A percentile compares a stretch with the other conserved stretches of the same genome.
These are phyloP conservation scores for Calendula officinalis DNA, from an alignment of 129 eudicot species.

Conservation along the genomic window DNA sequence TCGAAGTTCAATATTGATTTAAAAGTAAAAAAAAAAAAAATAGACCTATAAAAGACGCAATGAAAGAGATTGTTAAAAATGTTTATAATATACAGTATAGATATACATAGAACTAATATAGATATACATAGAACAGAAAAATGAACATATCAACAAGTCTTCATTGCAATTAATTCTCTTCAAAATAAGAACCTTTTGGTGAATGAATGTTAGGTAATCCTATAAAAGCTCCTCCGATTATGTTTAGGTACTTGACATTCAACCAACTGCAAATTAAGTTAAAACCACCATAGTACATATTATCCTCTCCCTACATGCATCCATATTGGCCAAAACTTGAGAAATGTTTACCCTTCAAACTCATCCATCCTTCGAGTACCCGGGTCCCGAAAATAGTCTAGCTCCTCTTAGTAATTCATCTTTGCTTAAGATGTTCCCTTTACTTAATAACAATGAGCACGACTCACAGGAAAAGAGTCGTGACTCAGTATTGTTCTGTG, in stretches of 20 bases:
- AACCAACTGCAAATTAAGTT: constrained; percentile 6
- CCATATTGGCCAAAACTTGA: constrained; percentile 2
- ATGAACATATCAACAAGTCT: too few species aligned
- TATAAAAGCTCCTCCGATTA: constrained; percentile 6
- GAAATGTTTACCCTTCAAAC: constrained; percentile 23
- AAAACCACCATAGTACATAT: constrained; percentile 1
- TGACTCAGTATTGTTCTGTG: neutral
- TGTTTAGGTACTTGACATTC: neutral
- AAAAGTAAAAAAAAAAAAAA: too few species aligned
- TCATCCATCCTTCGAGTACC: constrained; percentile 13
- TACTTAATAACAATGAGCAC: constrained; percentile 5
- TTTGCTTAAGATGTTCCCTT: neutral
- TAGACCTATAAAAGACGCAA: too few species aligned
- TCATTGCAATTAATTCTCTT: too few species aligned
- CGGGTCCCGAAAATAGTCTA: constrained; percentile 11
- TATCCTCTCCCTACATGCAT: constrained; percentile 15
- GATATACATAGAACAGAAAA: too few species aligned
- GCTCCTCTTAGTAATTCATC: constrained; percentile 9
- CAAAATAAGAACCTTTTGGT: neutral
- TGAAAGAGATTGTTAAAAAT: too few species aligned
- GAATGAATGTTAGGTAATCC: neutral
- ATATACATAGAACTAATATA: too few species aligned
- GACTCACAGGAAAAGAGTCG: constrained; percentile 7
- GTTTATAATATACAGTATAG: too few species aligned
- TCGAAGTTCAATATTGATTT: too few species aligned